Percentiles rank a stretch among this genome's conserved stretches.
These are phyloP conservation scores for Volvox carteri DNA, from an alignment of 163 green algal species.

Conservation along the genomic window DNA sequence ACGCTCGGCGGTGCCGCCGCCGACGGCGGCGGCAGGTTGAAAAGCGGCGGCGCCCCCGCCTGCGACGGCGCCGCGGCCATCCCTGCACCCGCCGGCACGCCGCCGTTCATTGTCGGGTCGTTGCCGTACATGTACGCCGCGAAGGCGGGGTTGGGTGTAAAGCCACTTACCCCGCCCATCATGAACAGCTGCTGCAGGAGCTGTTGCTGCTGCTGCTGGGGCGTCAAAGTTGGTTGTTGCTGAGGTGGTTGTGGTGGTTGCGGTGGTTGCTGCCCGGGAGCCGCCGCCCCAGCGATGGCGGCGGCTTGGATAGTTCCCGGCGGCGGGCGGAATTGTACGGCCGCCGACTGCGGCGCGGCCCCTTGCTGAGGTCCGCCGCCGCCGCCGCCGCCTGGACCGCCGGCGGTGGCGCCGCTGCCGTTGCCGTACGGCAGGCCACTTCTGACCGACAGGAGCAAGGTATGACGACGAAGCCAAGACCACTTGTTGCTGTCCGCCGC, in stretches of 20 bases:
- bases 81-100: not conserved
- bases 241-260: not conserved
- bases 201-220: constrained; percentile 3
- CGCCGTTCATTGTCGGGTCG: not conserved
- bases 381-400: not conserved
- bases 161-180: not conserved
- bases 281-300: not conserved
- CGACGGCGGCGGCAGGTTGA: too few species aligned
- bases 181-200: not conserved
- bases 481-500: not conserved
- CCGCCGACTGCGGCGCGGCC: not conserved
- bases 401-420: not conserved
- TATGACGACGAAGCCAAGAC: constrained; percentile 11
- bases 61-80: not conserved
- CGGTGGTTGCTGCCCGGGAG: not conserved
- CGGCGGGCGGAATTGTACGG: constrained; percentile 4
- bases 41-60: too few species aligned
- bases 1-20: too few species aligned
- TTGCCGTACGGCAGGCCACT: not conserved
- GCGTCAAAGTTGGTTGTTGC: constrained; percentile 26
- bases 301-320: not conserved
- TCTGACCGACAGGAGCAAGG: not conserved
- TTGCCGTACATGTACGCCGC: not conserved
- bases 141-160: not conserved
- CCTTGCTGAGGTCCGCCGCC: not conserved